phyloP scores from a whole-genome alignment of 805 yeast species.

The Scheffersomyces coipomensis region DNA sequence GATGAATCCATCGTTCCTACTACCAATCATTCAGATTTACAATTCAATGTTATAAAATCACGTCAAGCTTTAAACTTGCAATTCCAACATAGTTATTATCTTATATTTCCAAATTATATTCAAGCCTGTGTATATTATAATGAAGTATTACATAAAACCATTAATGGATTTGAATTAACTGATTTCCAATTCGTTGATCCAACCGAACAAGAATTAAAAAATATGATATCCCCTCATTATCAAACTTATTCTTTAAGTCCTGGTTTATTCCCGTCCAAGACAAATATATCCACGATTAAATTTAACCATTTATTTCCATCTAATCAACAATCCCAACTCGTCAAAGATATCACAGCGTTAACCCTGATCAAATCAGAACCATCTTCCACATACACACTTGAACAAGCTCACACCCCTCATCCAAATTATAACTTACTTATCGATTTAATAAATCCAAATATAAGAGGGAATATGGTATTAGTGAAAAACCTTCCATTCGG shows the following conservation, averaged over 20 bases:
- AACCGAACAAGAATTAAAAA: constrained; percentile 17
- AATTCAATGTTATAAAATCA: constrained; percentile 42
- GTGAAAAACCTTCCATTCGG: constrained; percentile 50
- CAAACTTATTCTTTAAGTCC: not conserved
- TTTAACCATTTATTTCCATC: too few species aligned
- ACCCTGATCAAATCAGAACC: too few species aligned
- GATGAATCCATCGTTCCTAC: too few species aligned
- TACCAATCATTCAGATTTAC: too few species aligned
- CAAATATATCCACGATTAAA: too few species aligned
- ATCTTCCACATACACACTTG: too few species aligned
- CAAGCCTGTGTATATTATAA: constrained; percentile 52
- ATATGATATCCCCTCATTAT: constrained; percentile 27
- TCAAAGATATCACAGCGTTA: too few species aligned
- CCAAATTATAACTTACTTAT: constrained; percentile 9
- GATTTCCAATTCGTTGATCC: constrained; percentile 42
- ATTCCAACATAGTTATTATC: constrained; percentile 50
- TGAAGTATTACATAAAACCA: constrained; percentile 46
- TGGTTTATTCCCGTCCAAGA: too few species aligned
- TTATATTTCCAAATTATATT: constrained; percentile 46
- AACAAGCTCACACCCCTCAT: not conserved
- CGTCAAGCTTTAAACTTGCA: constrained; percentile 45
- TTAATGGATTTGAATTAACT: constrained; percentile 50
- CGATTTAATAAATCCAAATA: constrained; percentile 14
- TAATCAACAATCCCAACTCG: too few species aligned
- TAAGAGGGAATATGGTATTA: constrained; percentile 28